These are phyloP conservation scores for Solanum appendiculatum DNA, from an alignment of 257 asterid species.

Conservation along the genomic window DNA sequence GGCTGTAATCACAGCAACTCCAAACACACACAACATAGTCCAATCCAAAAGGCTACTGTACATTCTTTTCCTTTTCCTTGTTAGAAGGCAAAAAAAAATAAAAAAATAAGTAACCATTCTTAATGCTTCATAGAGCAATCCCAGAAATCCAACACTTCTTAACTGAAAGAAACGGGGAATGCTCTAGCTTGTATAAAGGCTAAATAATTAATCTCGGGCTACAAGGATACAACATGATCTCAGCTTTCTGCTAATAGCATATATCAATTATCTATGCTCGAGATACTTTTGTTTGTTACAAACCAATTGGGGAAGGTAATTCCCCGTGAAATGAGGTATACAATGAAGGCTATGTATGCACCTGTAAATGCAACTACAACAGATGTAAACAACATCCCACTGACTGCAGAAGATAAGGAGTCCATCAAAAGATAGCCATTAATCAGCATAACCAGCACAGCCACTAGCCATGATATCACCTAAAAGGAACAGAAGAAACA, in stretches of 20 bases:
- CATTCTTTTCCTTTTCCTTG: neutral
- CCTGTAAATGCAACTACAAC: conserved; percentile 30
- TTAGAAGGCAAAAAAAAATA: neutral
- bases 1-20: neutral
- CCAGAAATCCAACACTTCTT: neutral
- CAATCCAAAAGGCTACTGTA: neutral
- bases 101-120: neutral
- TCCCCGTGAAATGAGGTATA: conserved; percentile 48
- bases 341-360: conserved; percentile 41
- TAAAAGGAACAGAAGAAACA: conserved; percentile 4
- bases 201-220: neutral
- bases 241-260: neutral
- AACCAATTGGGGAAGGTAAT: conserved; percentile 18
- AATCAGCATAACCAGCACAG: conserved; percentile 54
- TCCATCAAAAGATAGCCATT: conserved; percentile 63
- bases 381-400: conserved; percentile 30
- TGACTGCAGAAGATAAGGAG: conserved; percentile 43
- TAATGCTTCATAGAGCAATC: neutral
- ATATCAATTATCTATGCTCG: conserved; percentile 12
- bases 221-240: neutral
- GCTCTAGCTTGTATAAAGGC: neutral
- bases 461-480: conserved; percentile 61
- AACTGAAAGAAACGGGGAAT: neutral
- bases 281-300: conserved; percentile 18
- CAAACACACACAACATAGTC: neutral